Evolutionary conservation across 768 basidiomycete genomes (phyloP).

Genomic region (Psilocybe azurescens): DNA sequence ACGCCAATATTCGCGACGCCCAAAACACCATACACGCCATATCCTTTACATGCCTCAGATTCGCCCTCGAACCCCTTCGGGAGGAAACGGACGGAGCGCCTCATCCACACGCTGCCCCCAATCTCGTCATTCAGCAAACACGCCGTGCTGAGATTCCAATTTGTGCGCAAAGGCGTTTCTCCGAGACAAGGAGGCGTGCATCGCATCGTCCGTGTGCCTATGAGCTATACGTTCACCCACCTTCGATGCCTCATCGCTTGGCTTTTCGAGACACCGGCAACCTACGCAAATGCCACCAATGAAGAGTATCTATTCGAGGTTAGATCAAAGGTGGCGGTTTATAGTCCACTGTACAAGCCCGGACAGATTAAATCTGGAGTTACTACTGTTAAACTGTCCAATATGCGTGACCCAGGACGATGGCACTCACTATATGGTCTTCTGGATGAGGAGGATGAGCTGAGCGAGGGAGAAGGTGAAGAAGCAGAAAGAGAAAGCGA

Average conservation of each 20-base stretch:
- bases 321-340: slow-evolving; percentile 50
- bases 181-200: slow-evolving; percentile 55
- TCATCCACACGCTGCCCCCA: slow-evolving; percentile 43
- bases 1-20: slow-evolving; percentile 19
- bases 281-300: slow-evolving; percentile 27
- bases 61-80: slow-evolving; percentile 78
- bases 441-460: slow-evolving; percentile 29
- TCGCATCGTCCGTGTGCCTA: slow-evolving; percentile 71
- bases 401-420: slow-evolving; percentile 53
- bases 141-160: slow-evolving; percentile 67
- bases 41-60: slow-evolving; percentile 59
- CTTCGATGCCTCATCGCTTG: slow-evolving; percentile 66
- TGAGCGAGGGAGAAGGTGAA: slow-evolving; percentile 33
- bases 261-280: slow-evolving; percentile 48
- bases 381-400: slow-evolving; percentile 59
- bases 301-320: slow-evolving; percentile 68
- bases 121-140: slow-evolving; percentile 62
- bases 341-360: slow-evolving; percentile 42
- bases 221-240: slow-evolving; percentile 72
- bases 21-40: slow-evolving; percentile 41
- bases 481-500: slow-evolving; percentile 39
- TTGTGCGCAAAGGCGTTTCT: slow-evolving; percentile 40
- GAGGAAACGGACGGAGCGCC: slow-evolving; percentile 49
- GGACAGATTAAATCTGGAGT: slow-evolving; percentile 59
- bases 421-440: slow-evolving; percentile 32